A percentile compares a stretch with the other conserved stretches of the same genome.
Evolutionary conservation across 176 grass and related monocot genomes (phyloP).

Genomic region (Zea mays): Zm-B73-REFERENCE-NAM-5.0 NC_050099.1:222597501-222598000

Average conservation of each 20-base stretch:
- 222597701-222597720: too few relatives aligned
- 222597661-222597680: too few relatives aligned
- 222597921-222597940: conserved; percentile 59
- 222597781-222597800: background rate
- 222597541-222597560: too few relatives aligned
- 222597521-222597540: too few relatives aligned
- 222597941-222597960: conserved; percentile 65
- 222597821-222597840: conserved; percentile 53
- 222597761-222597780: background rate
- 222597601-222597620: too few relatives aligned
- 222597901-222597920: conserved; percentile 41
- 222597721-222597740: background rate
- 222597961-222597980: conserved; percentile 67
- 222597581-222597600: too few relatives aligned
- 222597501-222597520: too few relatives aligned
- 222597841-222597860: conserved; percentile 81
- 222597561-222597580: too few relatives aligned
- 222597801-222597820: conserved; percentile 24
- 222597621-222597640: too few relatives aligned
- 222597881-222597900: conserved; percentile 1
- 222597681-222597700: too few relatives aligned
- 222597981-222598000: conserved; percentile 65
- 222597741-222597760: background rate
- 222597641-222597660: too few relatives aligned
- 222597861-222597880: conserved; percentile 71